Percentiles rank a stretch among this genome's conserved stretches.
Conservation (phyloP, 495 filamentous ascomycete genomes). For the Aspergillus carlsbadensis region DNA sequence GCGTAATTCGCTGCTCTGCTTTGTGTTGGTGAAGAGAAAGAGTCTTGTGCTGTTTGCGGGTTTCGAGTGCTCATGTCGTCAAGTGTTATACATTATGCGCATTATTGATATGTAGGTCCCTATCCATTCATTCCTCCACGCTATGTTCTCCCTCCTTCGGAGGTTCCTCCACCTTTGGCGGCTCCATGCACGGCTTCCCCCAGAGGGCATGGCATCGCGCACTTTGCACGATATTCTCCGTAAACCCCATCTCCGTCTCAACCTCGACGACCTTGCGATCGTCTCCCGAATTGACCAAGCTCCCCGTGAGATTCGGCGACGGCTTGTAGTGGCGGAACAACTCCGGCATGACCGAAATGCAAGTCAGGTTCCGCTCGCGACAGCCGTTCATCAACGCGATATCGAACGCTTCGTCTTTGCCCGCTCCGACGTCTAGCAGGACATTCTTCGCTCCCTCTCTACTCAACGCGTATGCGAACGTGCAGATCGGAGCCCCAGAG, state of each 20-base stretch:
- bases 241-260: slow-evolving; percentile 18
- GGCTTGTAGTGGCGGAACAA: slow-evolving; percentile 22
- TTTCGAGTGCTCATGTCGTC: too few species aligned
- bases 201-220: slow-evolving; percentile 20
- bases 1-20: background rate
- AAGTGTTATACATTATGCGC: too few species aligned
- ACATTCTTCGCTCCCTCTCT: slow-evolving; percentile 24
- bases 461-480: slow-evolving; percentile 45
- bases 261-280: slow-evolving; percentile 7
- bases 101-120: too few species aligned
- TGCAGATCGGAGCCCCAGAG: slow-evolving; percentile 39
- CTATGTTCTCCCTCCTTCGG: too few species aligned
- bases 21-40: too few species aligned
- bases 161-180: too few species aligned
- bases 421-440: slow-evolving; percentile 17
- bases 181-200: background rate
- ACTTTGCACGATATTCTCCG: slow-evolving; percentile 23
- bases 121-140: too few species aligned
- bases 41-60: too few species aligned
- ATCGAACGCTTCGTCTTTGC: slow-evolving; percentile 22
- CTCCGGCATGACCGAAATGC: slow-evolving; percentile 22
- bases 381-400: slow-evolving; percentile 19
- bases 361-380: slow-evolving; percentile 9
- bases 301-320: background rate
- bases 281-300: slow-evolving; percentile 15